These are phyloP conservation scores for Leishmania mexicana DNA, from an alignment of 208 protist genomes.

Conservation along the genomic window DNA sequence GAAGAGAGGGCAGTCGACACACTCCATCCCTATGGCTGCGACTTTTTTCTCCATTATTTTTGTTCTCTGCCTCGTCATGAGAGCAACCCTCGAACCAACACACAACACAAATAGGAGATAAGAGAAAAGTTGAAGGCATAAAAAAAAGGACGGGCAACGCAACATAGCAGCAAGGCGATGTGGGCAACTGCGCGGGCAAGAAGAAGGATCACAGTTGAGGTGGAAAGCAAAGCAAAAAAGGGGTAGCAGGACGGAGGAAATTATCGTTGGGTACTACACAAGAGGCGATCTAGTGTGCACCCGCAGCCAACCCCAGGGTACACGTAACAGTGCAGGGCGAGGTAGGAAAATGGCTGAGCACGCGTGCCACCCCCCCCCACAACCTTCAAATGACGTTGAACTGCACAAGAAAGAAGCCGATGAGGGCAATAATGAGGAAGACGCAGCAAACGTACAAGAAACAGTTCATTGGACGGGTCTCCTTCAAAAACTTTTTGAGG, in stretches of 20 bases:
- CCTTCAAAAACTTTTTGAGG: constrained; percentile 57
- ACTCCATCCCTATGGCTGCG: no score
- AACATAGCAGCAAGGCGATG: background rate
- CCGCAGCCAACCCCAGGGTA: background rate
- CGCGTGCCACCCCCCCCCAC: background rate
- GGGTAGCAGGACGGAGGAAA: background rate
- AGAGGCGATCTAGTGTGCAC: no score
- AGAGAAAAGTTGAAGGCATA: background rate
- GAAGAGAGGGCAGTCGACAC: no score
- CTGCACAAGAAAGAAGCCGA: constrained; percentile 71
- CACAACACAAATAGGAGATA: background rate
- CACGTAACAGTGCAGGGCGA: background rate
- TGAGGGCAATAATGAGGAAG: constrained; percentile 58
- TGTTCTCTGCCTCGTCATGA: background rate
- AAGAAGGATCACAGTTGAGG: background rate
- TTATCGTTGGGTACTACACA: background rate
- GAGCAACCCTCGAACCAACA: no score
- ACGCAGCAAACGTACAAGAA: constrained; percentile 67
- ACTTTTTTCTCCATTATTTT: background rate
- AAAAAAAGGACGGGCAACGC: background rate
- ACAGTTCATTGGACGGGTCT: constrained; percentile 66
- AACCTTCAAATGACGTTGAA: constrained; percentile 63
- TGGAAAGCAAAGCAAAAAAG: background rate
- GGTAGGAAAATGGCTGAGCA: background rate
- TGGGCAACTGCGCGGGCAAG: no score